Conservation (phyloP, 768 basidiomycete genomes). For the Daedaleopsis sinensis region DNA sequence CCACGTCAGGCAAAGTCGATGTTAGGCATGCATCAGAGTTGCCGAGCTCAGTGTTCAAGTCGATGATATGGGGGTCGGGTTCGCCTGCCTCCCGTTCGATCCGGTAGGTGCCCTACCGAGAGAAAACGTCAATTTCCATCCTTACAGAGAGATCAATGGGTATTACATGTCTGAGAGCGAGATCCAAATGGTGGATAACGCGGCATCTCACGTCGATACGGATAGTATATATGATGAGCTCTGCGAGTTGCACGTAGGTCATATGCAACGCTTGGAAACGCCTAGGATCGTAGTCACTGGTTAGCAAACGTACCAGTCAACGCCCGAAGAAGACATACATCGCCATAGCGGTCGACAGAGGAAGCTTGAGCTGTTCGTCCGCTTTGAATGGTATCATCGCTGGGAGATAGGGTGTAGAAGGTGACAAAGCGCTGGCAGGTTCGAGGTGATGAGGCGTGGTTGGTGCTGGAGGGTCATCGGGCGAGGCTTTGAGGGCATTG, state of each 20-base stretch:
- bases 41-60: constrained; percentile 81
- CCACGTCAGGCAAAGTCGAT: constrained; percentile 59
- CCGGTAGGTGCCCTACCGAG: constrained; percentile 76
- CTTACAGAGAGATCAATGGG: no score
- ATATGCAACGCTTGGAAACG: constrained; percentile 90
- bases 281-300: constrained; percentile 42
- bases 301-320: constrained; percentile 8
- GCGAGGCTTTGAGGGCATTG: constrained; percentile 60
- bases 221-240: constrained; percentile 84
- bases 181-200: constrained; percentile 77
- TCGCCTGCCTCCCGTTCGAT: constrained; percentile 85
- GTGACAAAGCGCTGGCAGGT: constrained; percentile 47
- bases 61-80: constrained; percentile 87
- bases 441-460: constrained; percentile 54
- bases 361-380: constrained; percentile 62
- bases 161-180: constrained; percentile 63
- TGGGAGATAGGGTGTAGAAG: constrained; percentile 50
- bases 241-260: constrained; percentile 89
- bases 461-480: constrained; percentile 58
- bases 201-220: constrained; percentile 88
- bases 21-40: constrained; percentile 74
- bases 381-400: constrained; percentile 38
- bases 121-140: not conserved
- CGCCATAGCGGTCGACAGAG: constrained; percentile 87
- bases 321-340: constrained; percentile 55